phyloP scores from a whole-genome alignment of 2,329 filamentous ascomycete species.

The Ceratocystis albifundus region DNA sequence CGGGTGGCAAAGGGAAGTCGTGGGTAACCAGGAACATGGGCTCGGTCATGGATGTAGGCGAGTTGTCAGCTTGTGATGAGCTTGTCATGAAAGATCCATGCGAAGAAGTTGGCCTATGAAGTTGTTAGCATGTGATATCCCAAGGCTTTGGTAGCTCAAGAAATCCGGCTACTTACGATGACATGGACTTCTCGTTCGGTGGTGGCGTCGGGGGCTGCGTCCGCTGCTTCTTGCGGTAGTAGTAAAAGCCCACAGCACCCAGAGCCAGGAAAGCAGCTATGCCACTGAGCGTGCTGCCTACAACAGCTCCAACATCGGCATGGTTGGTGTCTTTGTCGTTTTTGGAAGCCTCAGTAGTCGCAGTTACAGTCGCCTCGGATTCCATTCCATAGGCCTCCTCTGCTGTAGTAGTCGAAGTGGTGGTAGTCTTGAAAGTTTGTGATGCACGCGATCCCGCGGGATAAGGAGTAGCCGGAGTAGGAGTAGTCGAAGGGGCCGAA shows the following conservation, averaged over 20 bases:
- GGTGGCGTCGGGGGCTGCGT: constrained; percentile 30
- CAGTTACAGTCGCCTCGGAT: constrained; percentile 15
- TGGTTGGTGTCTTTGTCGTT: constrained; percentile 24
- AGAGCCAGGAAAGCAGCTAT: constrained; percentile 37
- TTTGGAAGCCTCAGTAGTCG: constrained; percentile 18
- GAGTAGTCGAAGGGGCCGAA: not conserved
- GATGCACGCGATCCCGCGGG: constrained; percentile 1
- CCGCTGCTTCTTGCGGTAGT: constrained; percentile 36
- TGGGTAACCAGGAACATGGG: constrained; percentile 23
- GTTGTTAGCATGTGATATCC: constrained; percentile 25
- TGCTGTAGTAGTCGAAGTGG: constrained; percentile 15
- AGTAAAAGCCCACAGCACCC: constrained; percentile 34
- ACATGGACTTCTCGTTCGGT: not conserved
- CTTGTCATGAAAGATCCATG: constrained; percentile 25
- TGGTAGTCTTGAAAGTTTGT: constrained; percentile 12
- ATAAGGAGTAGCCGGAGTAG: not conserved
- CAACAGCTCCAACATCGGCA: constrained; percentile 37
- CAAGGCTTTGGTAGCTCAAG: too few species aligned
- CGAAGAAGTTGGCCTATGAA: constrained; percentile 27
- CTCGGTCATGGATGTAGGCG: constrained; percentile 25
- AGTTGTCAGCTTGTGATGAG: constrained; percentile 26
- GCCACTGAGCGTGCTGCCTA: constrained; percentile 44
- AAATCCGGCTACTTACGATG: constrained; percentile 14
- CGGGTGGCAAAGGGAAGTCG: constrained; percentile 23
- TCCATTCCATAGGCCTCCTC: constrained; percentile 23